Base-by-base conservation (phyloP, 768 basidiomycete genomes). In the Brasilioporus rufonigricans region DNA sequence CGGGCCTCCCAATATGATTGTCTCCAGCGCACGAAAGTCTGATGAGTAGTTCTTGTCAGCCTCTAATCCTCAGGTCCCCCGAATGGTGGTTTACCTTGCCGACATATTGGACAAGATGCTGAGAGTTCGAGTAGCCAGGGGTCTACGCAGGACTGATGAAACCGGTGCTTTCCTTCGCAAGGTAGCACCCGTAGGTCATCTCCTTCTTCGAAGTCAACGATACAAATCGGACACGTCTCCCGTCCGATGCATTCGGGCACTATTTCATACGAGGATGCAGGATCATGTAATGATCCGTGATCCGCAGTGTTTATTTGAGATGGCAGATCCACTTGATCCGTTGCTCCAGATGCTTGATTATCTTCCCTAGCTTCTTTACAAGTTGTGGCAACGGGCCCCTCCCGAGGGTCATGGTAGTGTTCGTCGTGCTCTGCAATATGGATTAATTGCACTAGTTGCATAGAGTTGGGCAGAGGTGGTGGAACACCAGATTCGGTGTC, bases 191-290 rank as follows among this genome's bases (percentile, higher is more conserved):
- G 85, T 14, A 97, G 72, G 68, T 96, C 91, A 63, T 98, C 95
- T 1, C 93, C 95, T 57, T 91, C 88, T 68, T 94, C 90, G 63
- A 98, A 98, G 62, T 96, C 93, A 43, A 91, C 79, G 55, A 98
- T 87, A 70, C 95, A 98, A 57, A 98, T 98, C 5, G 95, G 94
- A 73, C 95, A 98, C 13, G 87, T 92, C 70, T 93, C 89, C 36
- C 83, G 80, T 5, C 89, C 89, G 33, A 91, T 90, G 14, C 81
- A 78, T 36, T 79, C 83, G 2, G 85, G 87, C 48, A 83, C 73
- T 24, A 62, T 61, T 32, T 63, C 57, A 18, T 33, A 54, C n/a
- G 53, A 3, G 33, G 51, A 44, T 21, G 39, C n/a, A 23, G 55
- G 26, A 21, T 41, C 16, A 16, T 24, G 44, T 16, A 49, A 46